phyloP scores from a whole-genome alignment of 2,329 filamentous ascomycete genomes.

The Paramyrothecium sp. region DNA sequence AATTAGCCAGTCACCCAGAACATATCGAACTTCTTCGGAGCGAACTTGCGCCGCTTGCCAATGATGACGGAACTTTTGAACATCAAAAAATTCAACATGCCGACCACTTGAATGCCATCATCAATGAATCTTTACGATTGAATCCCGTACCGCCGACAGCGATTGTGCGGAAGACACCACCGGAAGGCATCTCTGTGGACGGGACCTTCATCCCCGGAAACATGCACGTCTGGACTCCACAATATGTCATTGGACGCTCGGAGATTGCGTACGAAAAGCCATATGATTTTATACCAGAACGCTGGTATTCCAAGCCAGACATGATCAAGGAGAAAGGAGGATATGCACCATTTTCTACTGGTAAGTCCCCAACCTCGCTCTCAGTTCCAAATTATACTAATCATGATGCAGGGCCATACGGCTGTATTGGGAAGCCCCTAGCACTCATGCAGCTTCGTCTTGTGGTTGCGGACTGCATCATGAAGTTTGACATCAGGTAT shows the following conservation, averaged over 20 bases:
- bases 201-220: constrained; percentile 32
- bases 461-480: background rate
- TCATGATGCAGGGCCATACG: background rate
- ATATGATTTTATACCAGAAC: constrained; percentile 29
- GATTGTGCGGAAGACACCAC: constrained; percentile 29
- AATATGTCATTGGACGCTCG: constrained; percentile 9
- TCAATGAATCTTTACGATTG: constrained; percentile 36
- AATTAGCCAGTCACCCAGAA: constrained; percentile 23
- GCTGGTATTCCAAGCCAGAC: constrained; percentile 28
- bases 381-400: background rate
- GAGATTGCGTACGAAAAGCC: constrained; percentile 7
- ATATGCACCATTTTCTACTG: constrained; percentile 23
- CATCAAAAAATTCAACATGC: constrained; percentile 1
- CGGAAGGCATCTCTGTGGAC: constrained; percentile 30
- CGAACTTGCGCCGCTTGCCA: background rate
- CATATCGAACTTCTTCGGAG: constrained; percentile 3
- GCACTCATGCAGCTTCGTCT: constrained; percentile 1
- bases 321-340: constrained; percentile 18
- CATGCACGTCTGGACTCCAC: constrained; percentile 24
- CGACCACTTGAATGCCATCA: constrained; percentile 27
- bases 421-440: background rate
- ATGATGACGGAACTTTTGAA: background rate
- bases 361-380: constrained; percentile 12
- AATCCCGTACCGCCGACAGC: constrained; percentile 31
- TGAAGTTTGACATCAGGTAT: background rate